A percentile compares a stretch with the other conserved stretches of the same genome.
Evolutionary conservation across 2,329 filamentous ascomycete species (phyloP).

Genomic region (Tolypocladium guangdongense): DNA sequence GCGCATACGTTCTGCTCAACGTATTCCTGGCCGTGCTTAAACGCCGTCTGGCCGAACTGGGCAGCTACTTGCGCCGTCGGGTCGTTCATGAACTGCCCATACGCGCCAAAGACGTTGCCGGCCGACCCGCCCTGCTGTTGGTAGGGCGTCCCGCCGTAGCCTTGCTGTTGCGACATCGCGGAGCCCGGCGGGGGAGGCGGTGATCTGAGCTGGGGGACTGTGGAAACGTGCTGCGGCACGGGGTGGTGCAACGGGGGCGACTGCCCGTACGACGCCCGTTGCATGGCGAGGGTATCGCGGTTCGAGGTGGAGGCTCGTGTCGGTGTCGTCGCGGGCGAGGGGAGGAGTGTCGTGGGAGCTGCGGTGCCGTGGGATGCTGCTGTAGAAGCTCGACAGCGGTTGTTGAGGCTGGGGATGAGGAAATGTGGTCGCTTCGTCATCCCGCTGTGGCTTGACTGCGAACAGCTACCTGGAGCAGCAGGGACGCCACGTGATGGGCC

Average conservation of each 20-base stretch:
- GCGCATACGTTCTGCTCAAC: constrained; percentile 79
- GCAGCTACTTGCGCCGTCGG: constrained; percentile 90
- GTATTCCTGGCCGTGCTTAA: constrained; percentile 87
- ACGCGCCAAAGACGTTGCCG: constrained; percentile 55
- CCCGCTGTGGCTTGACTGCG: neutral
- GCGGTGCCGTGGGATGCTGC: neutral
- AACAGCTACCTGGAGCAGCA: neutral
- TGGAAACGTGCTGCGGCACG: constrained; percentile 95
- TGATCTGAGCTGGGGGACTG: constrained; percentile 91
- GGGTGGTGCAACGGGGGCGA: constrained; percentile 94
- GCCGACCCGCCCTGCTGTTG: constrained; percentile 49
- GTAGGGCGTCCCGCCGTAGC: constrained; percentile 62
- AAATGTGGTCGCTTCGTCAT: constrained; percentile 22
- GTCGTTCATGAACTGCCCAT: constrained; percentile 92
- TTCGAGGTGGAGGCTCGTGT: neutral
- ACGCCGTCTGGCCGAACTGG: constrained; percentile 84
- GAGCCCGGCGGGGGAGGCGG: constrained; percentile 70
- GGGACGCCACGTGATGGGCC: constrained; percentile 4
- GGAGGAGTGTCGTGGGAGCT: neutral
- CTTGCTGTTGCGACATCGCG: constrained; percentile 53
- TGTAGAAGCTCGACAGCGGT: neutral
- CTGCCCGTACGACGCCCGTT: constrained; percentile 73
- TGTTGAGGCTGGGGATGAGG: constrained; percentile 14
- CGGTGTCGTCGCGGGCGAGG: neutral
- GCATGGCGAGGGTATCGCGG: constrained; percentile 47